Evolutionary conservation across 768 basidiomycete genomes (phyloP).

Genomic region (Tephrocybe sp.): DNA sequence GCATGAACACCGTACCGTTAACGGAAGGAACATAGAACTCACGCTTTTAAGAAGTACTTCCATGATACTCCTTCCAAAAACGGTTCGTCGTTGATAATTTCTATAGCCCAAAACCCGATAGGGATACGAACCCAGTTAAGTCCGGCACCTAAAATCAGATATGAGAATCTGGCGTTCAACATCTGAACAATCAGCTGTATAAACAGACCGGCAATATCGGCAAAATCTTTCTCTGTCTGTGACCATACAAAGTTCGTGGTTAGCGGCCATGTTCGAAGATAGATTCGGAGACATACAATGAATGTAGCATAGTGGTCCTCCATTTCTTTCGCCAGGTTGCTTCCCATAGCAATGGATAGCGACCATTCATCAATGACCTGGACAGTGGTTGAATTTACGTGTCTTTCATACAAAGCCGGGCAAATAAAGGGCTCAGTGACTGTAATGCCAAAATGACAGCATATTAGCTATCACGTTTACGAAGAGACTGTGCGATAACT

Average conservation of each 20-base stretch:
- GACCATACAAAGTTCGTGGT: not conserved
- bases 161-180: slow-evolving; percentile 26
- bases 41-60: slow-evolving; percentile 53
- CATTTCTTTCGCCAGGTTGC: slow-evolving; percentile 44
- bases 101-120: slow-evolving; percentile 85
- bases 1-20: not conserved
- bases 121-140: slow-evolving; percentile 83
- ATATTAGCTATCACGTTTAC: slow-evolving; percentile 27
- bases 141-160: slow-evolving; percentile 53
- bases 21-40: slow-evolving; percentile 1
- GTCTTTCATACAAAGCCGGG: slow-evolving; percentile 59
- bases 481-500: too few relatives aligned
- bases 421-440: slow-evolving; percentile 63
- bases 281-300: slow-evolving; percentile 51
- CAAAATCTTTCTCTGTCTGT: slow-evolving; percentile 78
- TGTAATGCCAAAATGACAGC: slow-evolving; percentile 60
- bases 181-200: slow-evolving; percentile 26
- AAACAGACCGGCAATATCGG: slow-evolving; percentile 56
- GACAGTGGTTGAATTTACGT: slow-evolving; percentile 33
- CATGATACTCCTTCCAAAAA: slow-evolving; percentile 73
- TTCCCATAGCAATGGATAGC: slow-evolving; percentile 53
- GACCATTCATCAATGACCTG: slow-evolving; percentile 62
- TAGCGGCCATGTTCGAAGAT: not conserved
- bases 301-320: slow-evolving; percentile 75
- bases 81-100: slow-evolving; percentile 71